Evolutionary conservation across 163 green algal genomes (phyloP).

Genomic region (Smithsoniella earleae): DNA sequence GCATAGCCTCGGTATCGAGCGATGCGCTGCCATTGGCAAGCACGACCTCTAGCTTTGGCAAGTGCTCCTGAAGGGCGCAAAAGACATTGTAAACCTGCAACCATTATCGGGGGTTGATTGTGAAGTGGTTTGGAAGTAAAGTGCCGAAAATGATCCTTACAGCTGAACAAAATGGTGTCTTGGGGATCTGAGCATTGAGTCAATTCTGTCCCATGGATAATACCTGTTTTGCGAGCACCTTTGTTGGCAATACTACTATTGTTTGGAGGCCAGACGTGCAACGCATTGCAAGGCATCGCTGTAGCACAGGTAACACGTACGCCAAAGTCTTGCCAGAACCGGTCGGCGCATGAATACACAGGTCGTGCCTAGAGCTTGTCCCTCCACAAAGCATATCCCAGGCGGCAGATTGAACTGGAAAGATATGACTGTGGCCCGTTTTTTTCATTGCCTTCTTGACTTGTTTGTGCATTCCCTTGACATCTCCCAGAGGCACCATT

Average conservation of each 20-base stretch:
- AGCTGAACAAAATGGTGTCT: not conserved
- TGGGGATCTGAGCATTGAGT: not conserved
- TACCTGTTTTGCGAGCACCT: conserved; percentile 79
- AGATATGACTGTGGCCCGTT: not conserved
- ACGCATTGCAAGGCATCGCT: conserved; percentile 46
- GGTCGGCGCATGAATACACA: conserved; percentile 76
- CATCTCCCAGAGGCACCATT: not conserved
- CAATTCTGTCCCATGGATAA: not conserved
- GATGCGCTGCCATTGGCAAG: conserved; percentile 3
- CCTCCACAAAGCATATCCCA: conserved; percentile 35
- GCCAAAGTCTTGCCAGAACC: conserved; percentile 88
- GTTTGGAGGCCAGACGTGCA: conserved; percentile 42
- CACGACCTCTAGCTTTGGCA: not conserved
- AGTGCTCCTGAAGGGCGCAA: not conserved
- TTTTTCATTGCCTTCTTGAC: not conserved
- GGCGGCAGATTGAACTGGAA: not conserved
- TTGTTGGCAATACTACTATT: conserved; percentile 80
- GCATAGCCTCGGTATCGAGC: not conserved
- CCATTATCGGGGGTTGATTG: too few species aligned
- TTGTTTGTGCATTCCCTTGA: not conserved
- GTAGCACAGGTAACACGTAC: conserved; percentile 76
- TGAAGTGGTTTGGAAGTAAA: too few species aligned
- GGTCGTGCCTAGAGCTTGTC: conserved; percentile 54
- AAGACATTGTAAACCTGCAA: not conserved
- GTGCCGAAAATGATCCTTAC: too few species aligned